Evolutionary conservation across 1,284 basidiomycete genomes (phyloP), one percentile per base, ranked within the genome.

Genomic region (Heterobasidion parviporum): DNA sequence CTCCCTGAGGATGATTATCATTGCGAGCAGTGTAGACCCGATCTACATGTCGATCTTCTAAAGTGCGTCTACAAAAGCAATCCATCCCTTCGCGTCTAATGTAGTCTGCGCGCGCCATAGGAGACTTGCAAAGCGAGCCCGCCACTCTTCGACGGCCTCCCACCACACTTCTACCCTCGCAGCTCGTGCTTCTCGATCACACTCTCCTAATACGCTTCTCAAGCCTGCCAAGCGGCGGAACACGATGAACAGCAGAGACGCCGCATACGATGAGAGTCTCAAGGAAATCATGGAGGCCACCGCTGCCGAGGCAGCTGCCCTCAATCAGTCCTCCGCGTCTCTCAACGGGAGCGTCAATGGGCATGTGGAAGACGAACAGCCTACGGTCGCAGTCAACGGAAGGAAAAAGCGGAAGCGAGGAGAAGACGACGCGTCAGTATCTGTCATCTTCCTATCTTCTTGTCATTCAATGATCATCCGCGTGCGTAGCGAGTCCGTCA

Each of bases 191-290:
- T 89, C 87, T 55, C 85, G 88, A 52, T 90, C 89, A 12, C 87
- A 83, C 67, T 91, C 89, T 8, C 88, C 88, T 1, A 74, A 76
- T 32, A 68, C 78, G 53, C 68, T 75, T n/a, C 74, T 80, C 51
- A 77, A 78, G 54, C 75, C 81, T n/a, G 77, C 84, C 38, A 96
- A 94, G 72, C 83, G 92, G 58, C 79, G 95, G 59, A 94, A 92
- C 64, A 98, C 96, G 55, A 97, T 99, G 94, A 99, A 98, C 70
- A 95, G 92, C 65, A 79, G 95, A 57, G 95, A 97, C 67, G 91
- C 94, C 7, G 92, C 89, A 3, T 97, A 96, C 68, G 94, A 97
- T 66, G 92, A 95, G 68, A 89, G 86, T 59, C 68, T 86, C 55
- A 84, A 86, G 67, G 82, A 85, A 62, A 74, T 87, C 54, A 81